Conservation (phyloP, 2,329 filamentous ascomycete genomes). For the Sporothrix brunneoviolacea region DNA sequence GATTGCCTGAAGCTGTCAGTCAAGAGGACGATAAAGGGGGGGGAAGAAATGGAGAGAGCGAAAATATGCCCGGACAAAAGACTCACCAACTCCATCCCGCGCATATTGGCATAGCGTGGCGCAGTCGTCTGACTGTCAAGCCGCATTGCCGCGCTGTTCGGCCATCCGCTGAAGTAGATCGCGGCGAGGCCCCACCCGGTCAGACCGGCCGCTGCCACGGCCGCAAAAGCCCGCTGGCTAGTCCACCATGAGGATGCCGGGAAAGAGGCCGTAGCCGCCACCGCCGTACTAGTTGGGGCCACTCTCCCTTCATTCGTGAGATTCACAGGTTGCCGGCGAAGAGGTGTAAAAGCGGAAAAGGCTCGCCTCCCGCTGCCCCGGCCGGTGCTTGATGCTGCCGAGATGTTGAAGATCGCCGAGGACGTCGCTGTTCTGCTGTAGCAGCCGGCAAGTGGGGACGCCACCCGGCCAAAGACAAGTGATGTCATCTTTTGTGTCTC, state of each 20-base stretch:
- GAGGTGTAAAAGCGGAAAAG: background rate
- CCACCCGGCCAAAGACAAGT: background rate
- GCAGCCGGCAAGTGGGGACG: background rate
- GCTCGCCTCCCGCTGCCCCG: background rate
- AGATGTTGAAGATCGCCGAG: too few species aligned
- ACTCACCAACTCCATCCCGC: conserved; percentile 37
- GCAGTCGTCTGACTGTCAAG: conserved; percentile 23
- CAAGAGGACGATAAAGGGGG: background rate
- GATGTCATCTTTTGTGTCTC: background rate
- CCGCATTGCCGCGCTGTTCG: conserved; percentile 20
- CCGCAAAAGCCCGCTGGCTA: conserved; percentile 29
- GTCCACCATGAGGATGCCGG: conserved; percentile 22
- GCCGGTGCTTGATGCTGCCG: background rate
- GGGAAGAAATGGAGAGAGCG: too few species aligned
- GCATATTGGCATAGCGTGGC: conserved; percentile 33
- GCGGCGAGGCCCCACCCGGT: conserved; percentile 36
- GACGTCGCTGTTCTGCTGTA: background rate
- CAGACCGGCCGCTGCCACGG: conserved; percentile 34
- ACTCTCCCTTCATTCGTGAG: too few species aligned
- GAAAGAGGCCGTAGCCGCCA: background rate
- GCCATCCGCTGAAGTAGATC: conserved; percentile 20
- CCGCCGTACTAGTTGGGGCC: too few species aligned
- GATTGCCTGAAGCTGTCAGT: background rate
- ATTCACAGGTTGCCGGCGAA: background rate
- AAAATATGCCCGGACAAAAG: background rate